Evolutionary conservation across 2,329 filamentous ascomycete species (phyloP).

Genomic region (Alternaria hordeiaustralica): DNA sequence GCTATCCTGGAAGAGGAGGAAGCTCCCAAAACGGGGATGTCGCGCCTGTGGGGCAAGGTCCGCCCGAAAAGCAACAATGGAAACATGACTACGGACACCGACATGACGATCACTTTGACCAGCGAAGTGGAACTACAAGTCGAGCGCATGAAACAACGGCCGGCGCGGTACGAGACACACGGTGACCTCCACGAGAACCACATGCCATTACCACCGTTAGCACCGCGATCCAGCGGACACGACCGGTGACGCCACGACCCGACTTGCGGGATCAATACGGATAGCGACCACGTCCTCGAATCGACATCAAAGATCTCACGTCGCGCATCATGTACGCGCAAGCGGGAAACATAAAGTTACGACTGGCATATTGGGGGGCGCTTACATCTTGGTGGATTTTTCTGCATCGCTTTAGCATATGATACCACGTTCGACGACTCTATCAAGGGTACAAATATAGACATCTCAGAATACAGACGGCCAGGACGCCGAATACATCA

Average conservation of each 20-base stretch:
- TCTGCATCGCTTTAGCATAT: background rate
- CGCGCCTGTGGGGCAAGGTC: conserved; percentile 22
- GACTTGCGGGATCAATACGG: background rate
- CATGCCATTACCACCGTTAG: background rate
- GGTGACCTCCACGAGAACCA: conserved; percentile 1
- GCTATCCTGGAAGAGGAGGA: conserved; percentile 9
- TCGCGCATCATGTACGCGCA: background rate
- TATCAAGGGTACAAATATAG: conserved; percentile 10
- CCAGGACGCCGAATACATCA: background rate
- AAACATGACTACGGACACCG: background rate
- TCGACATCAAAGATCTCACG: background rate
- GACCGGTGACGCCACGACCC: background rate
- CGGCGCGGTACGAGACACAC: background rate
- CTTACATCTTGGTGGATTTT: background rate
- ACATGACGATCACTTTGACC: conserved; percentile 30
- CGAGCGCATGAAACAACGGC: conserved; percentile 10
- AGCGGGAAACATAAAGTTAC: background rate
- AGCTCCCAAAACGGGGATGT: background rate
- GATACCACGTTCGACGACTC: background rate
- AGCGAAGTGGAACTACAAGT: conserved; percentile 25
- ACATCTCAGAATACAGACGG: background rate
- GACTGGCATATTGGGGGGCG: background rate
- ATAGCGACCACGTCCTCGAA: background rate
- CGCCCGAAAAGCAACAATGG: background rate
- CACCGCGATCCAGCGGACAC: background rate